A percentile compares a stretch with the other conserved stretches of the same genome.
phyloP scores from a whole-genome alignment of 192 early-diverging fungal genomes.

The Backusella westeae region DNA sequence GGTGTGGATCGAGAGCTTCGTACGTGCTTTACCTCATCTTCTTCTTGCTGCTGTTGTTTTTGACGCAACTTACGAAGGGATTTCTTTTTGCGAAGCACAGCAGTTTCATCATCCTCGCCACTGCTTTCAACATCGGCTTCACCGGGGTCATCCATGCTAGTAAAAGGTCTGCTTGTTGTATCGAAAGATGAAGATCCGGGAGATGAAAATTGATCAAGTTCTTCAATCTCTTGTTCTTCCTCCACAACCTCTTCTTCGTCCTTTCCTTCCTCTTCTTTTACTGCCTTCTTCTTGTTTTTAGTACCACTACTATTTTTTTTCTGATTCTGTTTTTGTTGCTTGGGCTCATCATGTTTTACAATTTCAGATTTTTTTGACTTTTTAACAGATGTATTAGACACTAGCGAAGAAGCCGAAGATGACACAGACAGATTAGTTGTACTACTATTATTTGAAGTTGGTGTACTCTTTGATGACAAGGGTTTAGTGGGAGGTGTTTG shows the following conservation, averaged over 20 bases:
- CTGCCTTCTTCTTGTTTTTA: neutral
- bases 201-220: neutral
- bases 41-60: slow-evolving; percentile 4
- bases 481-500: neutral
- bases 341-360: neutral
- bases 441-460: slow-evolving; percentile 1
- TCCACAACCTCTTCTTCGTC: neutral
- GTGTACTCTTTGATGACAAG: neutral
- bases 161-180: neutral
- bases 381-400: neutral
- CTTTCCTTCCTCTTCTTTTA: neutral
- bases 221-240: neutral
- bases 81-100: neutral
- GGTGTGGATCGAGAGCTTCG: slow-evolving; percentile 8
- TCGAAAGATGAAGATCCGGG: neutral
- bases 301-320: neutral
- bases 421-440: neutral
- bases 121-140: slow-evolving; percentile 2
- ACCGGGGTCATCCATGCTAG: neutral
- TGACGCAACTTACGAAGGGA: neutral
- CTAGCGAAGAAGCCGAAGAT: neutral
- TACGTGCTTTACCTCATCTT: neutral
- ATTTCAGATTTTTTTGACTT: neutral
- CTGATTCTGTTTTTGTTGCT: neutral
- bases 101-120: neutral